These are phyloP conservation scores for Ogataea paraovalis DNA, from an alignment of 805 yeast genomes.

Conservation along the genomic window DNA sequence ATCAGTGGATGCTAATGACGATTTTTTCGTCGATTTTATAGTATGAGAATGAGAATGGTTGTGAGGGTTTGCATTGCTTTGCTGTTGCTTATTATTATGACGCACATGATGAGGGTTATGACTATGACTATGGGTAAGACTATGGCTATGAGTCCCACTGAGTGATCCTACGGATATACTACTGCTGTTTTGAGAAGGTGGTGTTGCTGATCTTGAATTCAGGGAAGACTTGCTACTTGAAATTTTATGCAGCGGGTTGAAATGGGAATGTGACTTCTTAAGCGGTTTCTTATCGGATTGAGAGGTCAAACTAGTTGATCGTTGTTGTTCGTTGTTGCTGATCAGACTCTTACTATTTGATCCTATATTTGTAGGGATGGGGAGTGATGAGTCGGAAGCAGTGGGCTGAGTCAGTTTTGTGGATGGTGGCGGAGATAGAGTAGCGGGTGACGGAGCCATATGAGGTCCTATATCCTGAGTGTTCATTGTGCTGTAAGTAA, in stretches of 20 bases:
- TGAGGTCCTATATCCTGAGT: not conserved
- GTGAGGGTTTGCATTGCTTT: not conserved
- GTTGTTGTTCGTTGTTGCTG: not conserved
- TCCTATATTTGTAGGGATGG: not conserved
- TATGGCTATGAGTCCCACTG: not conserved
- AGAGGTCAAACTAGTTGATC: not conserved
- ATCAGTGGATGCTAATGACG: not conserved
- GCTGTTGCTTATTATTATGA: not conserved
- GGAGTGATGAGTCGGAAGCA: not conserved
- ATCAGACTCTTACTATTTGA: not conserved
- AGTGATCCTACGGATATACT: not conserved
- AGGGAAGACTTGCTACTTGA: not conserved
- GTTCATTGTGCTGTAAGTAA: too few species aligned
- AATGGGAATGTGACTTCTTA: constrained; percentile 5
- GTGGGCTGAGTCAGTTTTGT: not conserved
- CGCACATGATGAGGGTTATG: not conserved
- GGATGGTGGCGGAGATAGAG: not conserved
- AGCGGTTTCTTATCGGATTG: not conserved
- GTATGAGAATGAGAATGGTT: not conserved
- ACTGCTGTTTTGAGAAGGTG: not conserved
- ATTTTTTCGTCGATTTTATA: not conserved
- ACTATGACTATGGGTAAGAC: too few species aligned
- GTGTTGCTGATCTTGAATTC: not conserved
- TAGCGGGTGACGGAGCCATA: not conserved
- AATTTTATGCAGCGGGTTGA: constrained; percentile 7